Percentiles rank a stretch among this genome's conserved stretches.
These are phyloP conservation scores for Poteriospumella lacustris DNA, from an alignment of 108 stramenopile species.

Conservation along the genomic window DNA sequence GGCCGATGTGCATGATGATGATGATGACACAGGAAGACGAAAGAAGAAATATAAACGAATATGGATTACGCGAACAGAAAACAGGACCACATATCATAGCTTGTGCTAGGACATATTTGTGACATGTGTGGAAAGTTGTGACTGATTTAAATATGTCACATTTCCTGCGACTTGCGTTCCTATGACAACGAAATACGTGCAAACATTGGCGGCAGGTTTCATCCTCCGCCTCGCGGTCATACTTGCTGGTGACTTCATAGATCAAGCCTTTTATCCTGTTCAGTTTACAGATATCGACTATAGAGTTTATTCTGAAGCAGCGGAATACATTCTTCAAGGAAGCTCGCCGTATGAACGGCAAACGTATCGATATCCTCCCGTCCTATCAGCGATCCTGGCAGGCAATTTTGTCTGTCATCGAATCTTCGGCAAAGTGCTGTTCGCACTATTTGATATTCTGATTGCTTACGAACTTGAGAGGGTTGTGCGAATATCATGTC, in stretches of 20 bases:
- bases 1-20: no score
- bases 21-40: no score
- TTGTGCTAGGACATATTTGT: no score
- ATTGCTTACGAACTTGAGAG: not conserved
- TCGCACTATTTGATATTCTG: constrained; percentile 37
- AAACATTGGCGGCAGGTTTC: no score
- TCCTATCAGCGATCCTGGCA: constrained; percentile 70
- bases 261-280: constrained; percentile 15
- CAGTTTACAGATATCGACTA: constrained; percentile 62
- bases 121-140: no score
- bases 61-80: no score
- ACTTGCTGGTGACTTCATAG: not conserved
- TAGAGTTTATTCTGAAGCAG: constrained; percentile 55
- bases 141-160: no score
- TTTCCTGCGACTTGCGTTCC: no score
- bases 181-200: no score
- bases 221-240: no score
- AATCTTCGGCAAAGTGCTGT: constrained; percentile 51
- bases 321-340: constrained; percentile 35
- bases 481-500: constrained; percentile 4
- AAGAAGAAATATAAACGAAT: no score
- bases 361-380: constrained; percentile 99
- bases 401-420: constrained; percentile 37
- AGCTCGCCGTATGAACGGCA: constrained; percentile 74
- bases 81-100: no score